Evolutionary conservation across 179 eudicot species (phyloP), one percentile per base, ranked within the genome.

Genomic region (Patellifolia procumbens): DNA sequence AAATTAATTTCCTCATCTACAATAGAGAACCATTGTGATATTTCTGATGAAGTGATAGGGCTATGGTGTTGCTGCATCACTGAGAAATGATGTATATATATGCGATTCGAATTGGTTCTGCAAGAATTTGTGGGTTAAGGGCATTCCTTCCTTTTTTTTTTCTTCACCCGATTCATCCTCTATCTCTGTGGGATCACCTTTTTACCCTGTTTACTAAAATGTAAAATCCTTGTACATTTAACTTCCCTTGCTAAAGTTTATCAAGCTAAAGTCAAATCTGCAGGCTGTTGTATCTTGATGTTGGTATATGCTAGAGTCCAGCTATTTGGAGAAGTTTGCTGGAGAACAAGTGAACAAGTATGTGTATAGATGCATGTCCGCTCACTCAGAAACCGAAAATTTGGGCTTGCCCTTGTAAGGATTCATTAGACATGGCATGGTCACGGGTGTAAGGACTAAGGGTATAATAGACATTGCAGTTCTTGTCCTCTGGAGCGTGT

Each of bases 41-140:
- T 42, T 28, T 55, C 61, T 22, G 46, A 68, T 62, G 28, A 29
- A 13, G 28, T 62, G 24, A 22, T 31, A 6, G 24, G 11, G 26
- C 60, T 26, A 55, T 16, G 39, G 37, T 35, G 17, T 55, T 11
- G n/a, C 59, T 80, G 82, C 72, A 70, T 75, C 67, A 37, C 61
- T 66, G 73, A 71, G 71, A 68, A 72, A 68, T 53, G 63, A 73
- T 81, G 84, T 81, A 80, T 32, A 76, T 76, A 76, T 46, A 39
- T 71, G 65, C 65, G 39, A 46, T 43, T 65, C 29, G 29, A 39
- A 42, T 37, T 24, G 80, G 70, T 70, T 62, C 51, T 51, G 48
- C 73, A 45, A 62, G 28, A 72, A 72, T 58, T 49, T 76, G n/a
- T 45, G 74, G 66, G 83, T 66, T 24, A 19, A 65, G 80, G 62